These are phyloP conservation scores for Turnera subulata DNA, from an alignment of 345 rosid genomes.

Conservation along the genomic window DNA sequence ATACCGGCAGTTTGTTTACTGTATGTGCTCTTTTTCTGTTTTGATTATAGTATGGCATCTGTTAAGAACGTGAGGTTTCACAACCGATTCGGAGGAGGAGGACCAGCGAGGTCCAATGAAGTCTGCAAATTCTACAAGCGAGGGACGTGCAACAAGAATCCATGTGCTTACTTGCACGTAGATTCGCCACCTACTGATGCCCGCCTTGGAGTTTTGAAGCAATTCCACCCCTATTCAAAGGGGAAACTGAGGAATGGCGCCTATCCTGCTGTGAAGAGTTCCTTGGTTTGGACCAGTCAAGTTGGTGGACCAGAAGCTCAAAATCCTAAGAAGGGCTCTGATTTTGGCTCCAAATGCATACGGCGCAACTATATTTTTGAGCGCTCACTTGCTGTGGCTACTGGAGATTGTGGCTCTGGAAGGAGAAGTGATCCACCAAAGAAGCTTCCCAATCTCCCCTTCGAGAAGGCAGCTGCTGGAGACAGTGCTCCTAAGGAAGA, in stretches of 20 bases:
- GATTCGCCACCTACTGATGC: constrained; percentile 1
- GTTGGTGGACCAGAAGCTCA: not conserved
- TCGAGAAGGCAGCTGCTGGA: no score
- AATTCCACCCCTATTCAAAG: not conserved
- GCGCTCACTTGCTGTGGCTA: no score
- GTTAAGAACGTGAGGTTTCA: not conserved
- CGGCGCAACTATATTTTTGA: no score
- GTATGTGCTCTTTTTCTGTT: not conserved
- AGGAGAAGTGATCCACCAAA: no score
- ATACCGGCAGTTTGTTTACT: not conserved
- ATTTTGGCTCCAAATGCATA: not conserved
- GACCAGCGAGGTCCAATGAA: not conserved
- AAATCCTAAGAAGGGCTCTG: not conserved
- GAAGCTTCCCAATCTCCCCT: no score
- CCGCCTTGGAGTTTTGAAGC: not conserved
- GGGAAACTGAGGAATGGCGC: constrained; percentile 6
- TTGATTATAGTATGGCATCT: not conserved
- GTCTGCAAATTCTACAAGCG: constrained; percentile 16
- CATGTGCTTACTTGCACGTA: constrained; percentile 28
- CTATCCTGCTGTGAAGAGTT: not conserved
- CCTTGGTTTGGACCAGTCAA: not conserved
- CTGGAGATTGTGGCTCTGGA: no score
- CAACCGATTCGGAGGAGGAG: not conserved
- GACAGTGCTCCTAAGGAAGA: not conserved
- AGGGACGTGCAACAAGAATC: constrained; percentile 35